Percentiles rank a stretch among this genome's conserved stretches.
Evolutionary conservation across 2,329 filamentous ascomycete genomes (phyloP).

Genomic region (Cryphonectria radicalis): DNA sequence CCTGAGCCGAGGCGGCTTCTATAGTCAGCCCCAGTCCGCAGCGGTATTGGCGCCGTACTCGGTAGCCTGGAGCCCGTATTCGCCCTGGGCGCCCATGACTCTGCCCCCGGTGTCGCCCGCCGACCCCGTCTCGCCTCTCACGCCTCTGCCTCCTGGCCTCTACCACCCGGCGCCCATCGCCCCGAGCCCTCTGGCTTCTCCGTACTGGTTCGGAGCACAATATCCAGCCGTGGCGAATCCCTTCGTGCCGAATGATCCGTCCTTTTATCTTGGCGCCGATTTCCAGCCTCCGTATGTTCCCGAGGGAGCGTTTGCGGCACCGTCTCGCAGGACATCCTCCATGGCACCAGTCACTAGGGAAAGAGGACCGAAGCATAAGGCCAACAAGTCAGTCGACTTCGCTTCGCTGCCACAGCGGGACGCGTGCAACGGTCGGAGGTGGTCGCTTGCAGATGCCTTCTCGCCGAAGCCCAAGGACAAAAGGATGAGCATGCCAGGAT

Average conservation of each 20-base stretch:
- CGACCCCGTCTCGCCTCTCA: conserved; percentile 22
- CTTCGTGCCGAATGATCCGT: conserved; percentile 1
- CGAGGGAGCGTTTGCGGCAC: background rate
- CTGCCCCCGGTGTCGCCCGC: conserved; percentile 37
- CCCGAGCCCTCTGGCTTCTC: conserved; percentile 16
- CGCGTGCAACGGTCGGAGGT: conserved; percentile 16
- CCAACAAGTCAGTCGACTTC: background rate
- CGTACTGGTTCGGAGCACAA: conserved; percentile 17
- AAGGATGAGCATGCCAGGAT: conserved; percentile 41
- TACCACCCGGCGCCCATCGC: conserved; percentile 19
- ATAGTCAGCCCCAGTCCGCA: conserved; percentile 36
- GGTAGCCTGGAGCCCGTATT: conserved; percentile 19
- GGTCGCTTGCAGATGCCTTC: conserved; percentile 27
- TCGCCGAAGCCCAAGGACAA: conserved; percentile 31
- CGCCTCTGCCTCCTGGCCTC: conserved; percentile 24
- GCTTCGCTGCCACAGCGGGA: conserved; percentile 16
- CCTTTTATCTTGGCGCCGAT: conserved; percentile 2
- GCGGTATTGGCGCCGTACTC: conserved; percentile 27
- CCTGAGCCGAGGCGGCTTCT: conserved; percentile 48
- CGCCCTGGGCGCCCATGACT: conserved; percentile 31
- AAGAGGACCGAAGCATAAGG: conserved; percentile 3
- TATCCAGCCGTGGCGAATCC: background rate
- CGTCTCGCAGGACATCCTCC: conserved; percentile 6
- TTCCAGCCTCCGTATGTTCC: conserved; percentile 12
- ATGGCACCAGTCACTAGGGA: background rate